phyloP scores from a whole-genome alignment of 1,284 basidiomycete species.

The Tranzscheliella williamsii region DNA sequence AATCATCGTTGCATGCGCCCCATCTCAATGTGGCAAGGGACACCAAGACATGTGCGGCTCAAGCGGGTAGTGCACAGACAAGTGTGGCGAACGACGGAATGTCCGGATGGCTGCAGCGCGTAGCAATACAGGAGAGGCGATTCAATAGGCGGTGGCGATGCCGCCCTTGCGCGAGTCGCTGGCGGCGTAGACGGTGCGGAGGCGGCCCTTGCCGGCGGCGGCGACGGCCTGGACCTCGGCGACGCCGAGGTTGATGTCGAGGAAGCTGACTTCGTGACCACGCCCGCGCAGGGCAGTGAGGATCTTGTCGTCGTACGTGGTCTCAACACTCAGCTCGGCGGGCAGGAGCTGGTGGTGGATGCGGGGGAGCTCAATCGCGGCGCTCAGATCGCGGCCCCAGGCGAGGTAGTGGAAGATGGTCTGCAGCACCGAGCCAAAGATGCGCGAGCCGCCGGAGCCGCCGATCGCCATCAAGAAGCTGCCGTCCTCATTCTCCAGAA shows the following conservation, averaged over 20 bases:
- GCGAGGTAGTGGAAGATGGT: conserved; percentile 75
- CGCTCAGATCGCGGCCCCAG: conserved; percentile 77
- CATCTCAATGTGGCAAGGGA: no score
- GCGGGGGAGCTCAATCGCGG: conserved; percentile 82
- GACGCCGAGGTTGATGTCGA: conserved; percentile 47
- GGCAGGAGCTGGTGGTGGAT: conserved; percentile 76
- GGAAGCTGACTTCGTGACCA: conserved; percentile 38
- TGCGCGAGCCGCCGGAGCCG: conserved; percentile 61
- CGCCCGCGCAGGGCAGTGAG: conserved; percentile 25
- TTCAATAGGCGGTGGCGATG: conserved; percentile 42
- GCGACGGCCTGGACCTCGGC: conserved; percentile 51
- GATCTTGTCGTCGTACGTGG: conserved; percentile 29
- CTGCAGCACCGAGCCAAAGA: conserved; percentile 77
- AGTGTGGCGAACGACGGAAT: no score
- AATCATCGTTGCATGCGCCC: no score
- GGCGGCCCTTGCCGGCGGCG: conserved; percentile 3
- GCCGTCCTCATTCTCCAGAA: conserved; percentile 60
- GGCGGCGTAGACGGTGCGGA: conserved; percentile 25
- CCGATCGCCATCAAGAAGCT: conserved; percentile 61
- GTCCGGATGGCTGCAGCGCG: no score
- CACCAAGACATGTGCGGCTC: no score
- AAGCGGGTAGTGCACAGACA: no score
- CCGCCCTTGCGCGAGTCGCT: conserved; percentile 54
- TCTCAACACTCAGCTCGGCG: conserved; percentile 39
- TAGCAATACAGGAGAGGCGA: neutral